Evolutionary conservation across 1,284 basidiomycete species (phyloP).

Genomic region (Sanghuangporus baumii): DNA sequence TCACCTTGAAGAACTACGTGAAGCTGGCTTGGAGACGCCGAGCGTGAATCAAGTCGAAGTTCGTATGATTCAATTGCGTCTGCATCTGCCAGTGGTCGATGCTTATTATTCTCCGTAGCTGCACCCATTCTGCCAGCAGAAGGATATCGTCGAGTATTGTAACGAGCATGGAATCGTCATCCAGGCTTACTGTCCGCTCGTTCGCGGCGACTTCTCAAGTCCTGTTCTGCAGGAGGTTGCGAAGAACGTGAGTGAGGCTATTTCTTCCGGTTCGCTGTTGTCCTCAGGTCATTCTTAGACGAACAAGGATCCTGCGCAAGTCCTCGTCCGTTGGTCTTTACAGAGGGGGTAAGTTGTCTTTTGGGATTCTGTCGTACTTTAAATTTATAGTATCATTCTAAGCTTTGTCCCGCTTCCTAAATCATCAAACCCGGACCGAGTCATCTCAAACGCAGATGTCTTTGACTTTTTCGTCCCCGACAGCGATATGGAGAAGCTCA

Average conservation of each 20-base stretch:
- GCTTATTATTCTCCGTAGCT: slow-evolving; percentile 25
- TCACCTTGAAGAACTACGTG: slow-evolving; percentile 44
- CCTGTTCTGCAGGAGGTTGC: slow-evolving; percentile 37
- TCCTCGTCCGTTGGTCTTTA: slow-evolving; percentile 66
- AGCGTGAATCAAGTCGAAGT: slow-evolving; percentile 46
- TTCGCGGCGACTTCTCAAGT: slow-evolving; percentile 40
- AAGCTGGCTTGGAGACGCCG: slow-evolving; percentile 36
- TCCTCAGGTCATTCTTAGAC: slow-evolving; percentile 28
- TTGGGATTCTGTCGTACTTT: background rate
- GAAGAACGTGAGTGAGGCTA: slow-evolving; percentile 31
- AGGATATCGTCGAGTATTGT: slow-evolving; percentile 45
- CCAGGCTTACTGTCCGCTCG: slow-evolving; percentile 49
- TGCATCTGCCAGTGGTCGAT: background rate
- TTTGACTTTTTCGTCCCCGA: slow-evolving; percentile 63
- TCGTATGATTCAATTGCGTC: background rate
- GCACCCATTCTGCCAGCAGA: slow-evolving; percentile 52
- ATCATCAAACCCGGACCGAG: slow-evolving; percentile 60
- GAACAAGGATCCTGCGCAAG: slow-evolving; percentile 47
- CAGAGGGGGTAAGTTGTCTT: slow-evolving; percentile 45
- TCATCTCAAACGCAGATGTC: slow-evolving; percentile 62
- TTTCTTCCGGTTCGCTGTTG: background rate
- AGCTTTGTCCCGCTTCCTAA: slow-evolving; percentile 74
- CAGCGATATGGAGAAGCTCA: slow-evolving; percentile 57
- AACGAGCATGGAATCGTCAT: slow-evolving; percentile 37
- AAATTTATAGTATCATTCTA: background rate